Evolutionary conservation across 2,329 filamentous ascomycete genomes (phyloP).

Genomic region (Penicillium sp.): DNA sequence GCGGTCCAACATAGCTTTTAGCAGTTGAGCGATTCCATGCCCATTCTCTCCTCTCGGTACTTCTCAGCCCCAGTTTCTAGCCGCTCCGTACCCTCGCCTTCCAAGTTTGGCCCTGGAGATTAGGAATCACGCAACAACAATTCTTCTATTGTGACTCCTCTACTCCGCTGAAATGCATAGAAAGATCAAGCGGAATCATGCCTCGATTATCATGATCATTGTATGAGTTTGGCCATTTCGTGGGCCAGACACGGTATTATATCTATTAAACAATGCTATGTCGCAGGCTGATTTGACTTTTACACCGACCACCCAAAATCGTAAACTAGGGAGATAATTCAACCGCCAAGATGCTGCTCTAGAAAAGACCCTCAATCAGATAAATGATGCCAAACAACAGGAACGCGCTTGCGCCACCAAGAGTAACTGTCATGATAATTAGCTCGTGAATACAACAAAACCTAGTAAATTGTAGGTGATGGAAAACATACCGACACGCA

Average conservation of each 20-base stretch:
- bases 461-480: background rate
- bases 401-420: slow-evolving; percentile 87
- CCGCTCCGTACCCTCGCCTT: no score
- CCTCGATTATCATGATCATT: background rate
- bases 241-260: slow-evolving; percentile 9
- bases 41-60: no score
- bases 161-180: no score
- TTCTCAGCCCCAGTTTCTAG: no score
- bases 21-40: no score
- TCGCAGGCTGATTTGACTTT: slow-evolving; percentile 11
- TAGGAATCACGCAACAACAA: no score
- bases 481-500: slow-evolving; percentile 78
- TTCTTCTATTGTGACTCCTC: no score
- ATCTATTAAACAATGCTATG: slow-evolving; percentile 12
- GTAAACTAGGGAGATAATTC: slow-evolving; percentile 2
- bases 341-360: slow-evolving; percentile 19
- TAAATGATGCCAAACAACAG: slow-evolving; percentile 90
- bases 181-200: background rate
- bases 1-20: no score
- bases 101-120: no score
- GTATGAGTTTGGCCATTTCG: background rate
- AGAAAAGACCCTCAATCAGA: slow-evolving; percentile 70
- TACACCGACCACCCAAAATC: slow-evolving; percentile 9
- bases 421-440: slow-evolving; percentile 61
- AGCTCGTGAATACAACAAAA: slow-evolving; percentile 18